Percentiles rank a stretch among this genome's conserved stretches.
phyloP scores from a whole-genome alignment of 208 protist genomes.

The Acanthamoeba polyphaga region DNA sequence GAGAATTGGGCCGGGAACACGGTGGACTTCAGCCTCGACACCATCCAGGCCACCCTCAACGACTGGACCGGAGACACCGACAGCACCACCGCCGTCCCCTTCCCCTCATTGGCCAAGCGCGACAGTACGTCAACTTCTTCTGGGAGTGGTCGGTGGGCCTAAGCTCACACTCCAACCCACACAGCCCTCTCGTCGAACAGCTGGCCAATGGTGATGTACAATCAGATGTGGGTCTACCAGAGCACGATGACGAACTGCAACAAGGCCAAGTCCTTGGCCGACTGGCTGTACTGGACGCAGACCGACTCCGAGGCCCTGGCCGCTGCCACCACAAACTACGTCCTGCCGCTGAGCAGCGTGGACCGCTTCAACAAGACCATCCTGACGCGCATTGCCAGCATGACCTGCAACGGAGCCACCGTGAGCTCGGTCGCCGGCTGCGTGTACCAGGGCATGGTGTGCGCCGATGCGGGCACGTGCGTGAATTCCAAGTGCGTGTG shows the following conservation, averaged over 20 bases:
- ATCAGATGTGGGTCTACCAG: constrained; percentile 13
- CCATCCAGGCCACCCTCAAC: neutral
- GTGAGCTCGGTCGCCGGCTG: constrained; percentile 2
- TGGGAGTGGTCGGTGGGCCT: too few species aligned
- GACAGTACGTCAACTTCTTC: neutral
- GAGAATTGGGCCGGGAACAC: constrained; percentile 3
- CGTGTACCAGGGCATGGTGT: neutral
- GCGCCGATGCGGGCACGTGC: neutral
- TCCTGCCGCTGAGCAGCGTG: neutral
- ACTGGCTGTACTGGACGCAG: constrained; percentile 58
- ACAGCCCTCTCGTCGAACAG: neutral
- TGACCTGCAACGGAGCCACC: neutral
- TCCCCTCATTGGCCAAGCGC: neutral
- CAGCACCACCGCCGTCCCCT: neutral
- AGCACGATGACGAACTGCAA: constrained; percentile 10
- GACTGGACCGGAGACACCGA: constrained; percentile 11
- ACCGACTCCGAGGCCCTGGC: neutral
- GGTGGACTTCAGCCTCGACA: neutral
- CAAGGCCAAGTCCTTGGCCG: constrained; percentile 10
- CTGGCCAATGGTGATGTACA: constrained; percentile 50
- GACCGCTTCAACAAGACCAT: neutral
- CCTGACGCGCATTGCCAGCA: neutral
- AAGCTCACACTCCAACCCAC: neutral
- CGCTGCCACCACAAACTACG: neutral
- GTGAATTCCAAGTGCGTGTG: neutral